phyloP scores from a whole-genome alignment of 306 rosid species.

The Glycine latifolia region DNA sequence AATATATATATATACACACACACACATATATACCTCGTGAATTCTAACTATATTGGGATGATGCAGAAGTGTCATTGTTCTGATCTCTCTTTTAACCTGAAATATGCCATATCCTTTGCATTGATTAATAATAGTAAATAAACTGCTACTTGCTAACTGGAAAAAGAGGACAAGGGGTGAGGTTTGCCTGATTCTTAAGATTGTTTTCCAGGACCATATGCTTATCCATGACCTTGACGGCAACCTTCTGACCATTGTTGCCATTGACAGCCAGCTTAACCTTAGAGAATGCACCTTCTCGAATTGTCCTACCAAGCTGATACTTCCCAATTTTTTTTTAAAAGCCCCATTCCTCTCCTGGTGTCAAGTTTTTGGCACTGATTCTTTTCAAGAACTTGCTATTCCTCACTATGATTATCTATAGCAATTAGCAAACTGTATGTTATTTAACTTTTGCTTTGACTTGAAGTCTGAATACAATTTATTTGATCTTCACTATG shows the following conservation, averaged over 20 bases:
- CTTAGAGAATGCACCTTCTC: slow-evolving; percentile 87
- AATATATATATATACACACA: slow-evolving; percentile 50
- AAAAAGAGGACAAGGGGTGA: slow-evolving; percentile 18
- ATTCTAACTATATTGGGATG: slow-evolving; percentile 82
- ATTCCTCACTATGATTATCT: neutral
- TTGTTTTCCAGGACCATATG: slow-evolving; percentile 66
- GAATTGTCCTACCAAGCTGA: slow-evolving; percentile 66
- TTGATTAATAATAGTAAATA: slow-evolving; percentile 5
- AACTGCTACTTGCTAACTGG: slow-evolving; percentile 3
- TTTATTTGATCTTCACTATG: slow-evolving; percentile 2
- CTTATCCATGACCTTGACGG: slow-evolving; percentile 78
- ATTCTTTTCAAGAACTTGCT: neutral
- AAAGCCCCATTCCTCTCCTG: slow-evolving; percentile 57
- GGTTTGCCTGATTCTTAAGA: slow-evolving; percentile 71
- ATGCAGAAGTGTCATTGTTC: slow-evolving; percentile 78
- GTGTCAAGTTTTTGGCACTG: neutral
- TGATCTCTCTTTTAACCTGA: slow-evolving; percentile 88
- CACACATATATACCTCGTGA: slow-evolving; percentile 74
- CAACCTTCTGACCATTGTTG: slow-evolving; percentile 62
- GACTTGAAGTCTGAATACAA: neutral
- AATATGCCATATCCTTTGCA: slow-evolving; percentile 13
- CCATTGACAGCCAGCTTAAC: slow-evolving; percentile 67
- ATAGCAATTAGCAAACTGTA: neutral
- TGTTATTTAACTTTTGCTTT: neutral
- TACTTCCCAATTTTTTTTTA: slow-evolving; percentile 62